Percentiles rank a stretch among this genome's conserved stretches.
Conservation (phyloP, 306 rosid species). For the Pterocarpus macrocarpus region DNA sequence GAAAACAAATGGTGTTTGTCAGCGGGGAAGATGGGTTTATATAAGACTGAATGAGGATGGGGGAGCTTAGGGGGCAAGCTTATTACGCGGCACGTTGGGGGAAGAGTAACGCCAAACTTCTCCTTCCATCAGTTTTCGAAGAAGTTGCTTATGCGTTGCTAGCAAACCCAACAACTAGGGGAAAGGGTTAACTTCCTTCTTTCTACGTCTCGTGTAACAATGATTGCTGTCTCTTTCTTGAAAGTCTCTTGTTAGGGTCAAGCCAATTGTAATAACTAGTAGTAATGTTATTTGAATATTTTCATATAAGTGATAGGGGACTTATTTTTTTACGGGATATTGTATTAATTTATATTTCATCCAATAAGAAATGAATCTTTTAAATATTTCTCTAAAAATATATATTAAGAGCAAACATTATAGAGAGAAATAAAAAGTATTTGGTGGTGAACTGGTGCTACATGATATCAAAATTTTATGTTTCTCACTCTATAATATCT, state of each 20-base stretch:
- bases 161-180: constrained; percentile 43
- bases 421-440: too few relatives aligned
- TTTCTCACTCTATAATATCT: too few relatives aligned
- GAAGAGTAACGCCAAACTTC: constrained; percentile 60
- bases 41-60: constrained; percentile 25
- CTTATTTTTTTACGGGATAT: too few relatives aligned
- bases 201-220: neutral
- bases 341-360: too few relatives aligned
- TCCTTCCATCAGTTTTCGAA: constrained; percentile 25
- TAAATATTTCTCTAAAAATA: too few relatives aligned
- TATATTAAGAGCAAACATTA: too few relatives aligned
- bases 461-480: too few relatives aligned
- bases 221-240: constrained; percentile 34
- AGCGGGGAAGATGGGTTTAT: constrained; percentile 23
- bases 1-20: neutral
- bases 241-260: constrained; percentile 30
- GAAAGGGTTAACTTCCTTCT: constrained; percentile 47
- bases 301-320: too few relatives aligned
- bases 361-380: too few relatives aligned
- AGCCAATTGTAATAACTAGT: neutral
- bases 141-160: constrained; percentile 48
- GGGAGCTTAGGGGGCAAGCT: constrained; percentile 68
- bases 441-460: too few relatives aligned
- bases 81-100: constrained; percentile 46
- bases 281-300: too few relatives aligned